Percentiles rank a stretch among this genome's conserved stretches.
Conservation (phyloP, 208 protist species). For the Vickermania ingenoplastis region DNA sequence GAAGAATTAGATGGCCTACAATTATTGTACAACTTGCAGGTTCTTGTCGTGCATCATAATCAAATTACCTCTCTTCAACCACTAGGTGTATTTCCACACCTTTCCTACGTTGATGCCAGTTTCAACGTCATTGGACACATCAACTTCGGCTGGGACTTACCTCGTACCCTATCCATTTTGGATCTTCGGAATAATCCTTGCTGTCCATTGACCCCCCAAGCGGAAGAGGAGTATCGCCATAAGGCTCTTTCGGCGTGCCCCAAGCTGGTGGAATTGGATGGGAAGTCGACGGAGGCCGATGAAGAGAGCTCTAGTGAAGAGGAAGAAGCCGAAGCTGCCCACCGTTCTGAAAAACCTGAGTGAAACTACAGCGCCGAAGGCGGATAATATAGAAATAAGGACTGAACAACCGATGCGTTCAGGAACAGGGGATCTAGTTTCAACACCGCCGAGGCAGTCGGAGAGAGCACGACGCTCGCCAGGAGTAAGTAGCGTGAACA, state of each 20-base stretch:
- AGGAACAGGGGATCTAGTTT: too few relatives aligned
- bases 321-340: neutral
- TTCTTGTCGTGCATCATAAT: slow-evolving; percentile 77
- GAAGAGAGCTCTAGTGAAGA: slow-evolving; percentile 2
- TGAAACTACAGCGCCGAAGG: too few relatives aligned
- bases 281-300: neutral
- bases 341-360: too few relatives aligned
- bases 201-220: neutral
- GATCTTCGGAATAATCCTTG: slow-evolving; percentile 38
- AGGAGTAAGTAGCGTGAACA: too few relatives aligned
- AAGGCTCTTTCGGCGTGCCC: slow-evolving; percentile 21
- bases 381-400: too few relatives aligned
- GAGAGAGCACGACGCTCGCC: too few relatives aligned
- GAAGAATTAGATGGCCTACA: slow-evolving; percentile 41
- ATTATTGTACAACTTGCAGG: slow-evolving; percentile 45
- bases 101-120: slow-evolving; percentile 56
- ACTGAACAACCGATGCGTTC: too few relatives aligned
- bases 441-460: too few relatives aligned
- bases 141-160: slow-evolving; percentile 35
- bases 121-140: slow-evolving; percentile 38
- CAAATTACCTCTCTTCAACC: slow-evolving; percentile 28
- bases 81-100: slow-evolving; percentile 24
- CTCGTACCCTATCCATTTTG: slow-evolving; percentile 45
- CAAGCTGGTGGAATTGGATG: slow-evolving; percentile 36
- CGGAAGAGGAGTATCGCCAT: slow-evolving; percentile 1